phyloP scores from a whole-genome alignment of 1,284 basidiomycete species.

The Coniferiporia sulphurascens region DNA sequence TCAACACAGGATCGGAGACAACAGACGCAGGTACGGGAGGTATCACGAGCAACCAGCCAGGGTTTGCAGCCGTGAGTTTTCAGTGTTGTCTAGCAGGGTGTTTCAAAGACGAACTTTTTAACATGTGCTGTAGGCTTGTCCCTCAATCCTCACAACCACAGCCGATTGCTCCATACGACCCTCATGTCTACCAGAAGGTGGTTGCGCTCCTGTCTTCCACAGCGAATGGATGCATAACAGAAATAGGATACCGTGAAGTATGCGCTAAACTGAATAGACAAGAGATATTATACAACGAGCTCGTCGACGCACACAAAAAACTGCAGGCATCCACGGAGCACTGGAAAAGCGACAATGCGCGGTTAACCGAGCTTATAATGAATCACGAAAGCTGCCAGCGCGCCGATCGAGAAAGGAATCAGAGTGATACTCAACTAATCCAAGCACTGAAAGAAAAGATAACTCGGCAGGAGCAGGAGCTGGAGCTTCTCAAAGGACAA shows the following conservation, averaged over 20 bases:
- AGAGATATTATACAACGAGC: neutral
- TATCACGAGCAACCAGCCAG: too few species aligned
- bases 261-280: neutral
- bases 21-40: too few species aligned
- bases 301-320: neutral
- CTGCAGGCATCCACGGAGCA: neutral
- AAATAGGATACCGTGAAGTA: neutral
- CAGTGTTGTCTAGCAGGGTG: too few species aligned
- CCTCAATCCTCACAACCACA: neutral
- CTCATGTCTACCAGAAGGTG: neutral
- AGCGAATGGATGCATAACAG: conserved; percentile 11
- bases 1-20: too few species aligned
- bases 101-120: neutral
- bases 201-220: conserved; percentile 7
- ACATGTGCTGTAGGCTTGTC: neutral
- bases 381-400: too few species aligned
- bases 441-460: neutral
- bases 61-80: too few species aligned
- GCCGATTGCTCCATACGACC: neutral
- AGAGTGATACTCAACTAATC: neutral
- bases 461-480: neutral
- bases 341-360: neutral
- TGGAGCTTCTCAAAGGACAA: neutral
- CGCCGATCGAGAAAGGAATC: neutral
- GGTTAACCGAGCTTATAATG: neutral